These are phyloP conservation scores for Fragaria ananassa DNA, from an alignment of 306 rosid genomes.

Conservation along the genomic window DNA sequence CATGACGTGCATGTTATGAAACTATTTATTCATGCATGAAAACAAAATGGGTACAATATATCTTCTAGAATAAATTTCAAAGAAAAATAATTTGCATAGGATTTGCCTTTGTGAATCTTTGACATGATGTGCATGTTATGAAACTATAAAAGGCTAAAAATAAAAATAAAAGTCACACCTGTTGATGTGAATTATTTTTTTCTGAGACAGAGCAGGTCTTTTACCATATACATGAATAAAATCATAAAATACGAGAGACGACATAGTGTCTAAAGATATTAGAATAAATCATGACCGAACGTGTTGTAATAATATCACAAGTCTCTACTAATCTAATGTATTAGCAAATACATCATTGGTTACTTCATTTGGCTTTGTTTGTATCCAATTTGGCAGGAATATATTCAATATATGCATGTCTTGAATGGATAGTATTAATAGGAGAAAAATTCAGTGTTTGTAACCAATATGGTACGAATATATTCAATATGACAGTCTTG, in stretches of 20 bases:
- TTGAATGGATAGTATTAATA: background rate
- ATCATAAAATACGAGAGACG: too few species aligned
- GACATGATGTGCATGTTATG: background rate
- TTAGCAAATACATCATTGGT: too few species aligned
- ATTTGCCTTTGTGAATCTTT: background rate
- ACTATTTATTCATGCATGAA: background rate
- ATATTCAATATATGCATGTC: too few species aligned
- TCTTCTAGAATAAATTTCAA: background rate
- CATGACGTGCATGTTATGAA: background rate
- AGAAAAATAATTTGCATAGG: background rate
- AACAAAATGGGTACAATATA: background rate
- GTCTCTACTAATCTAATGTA: too few species aligned
- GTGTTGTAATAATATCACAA: too few species aligned
- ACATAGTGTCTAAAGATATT: too few species aligned
- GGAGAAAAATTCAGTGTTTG: too few species aligned
- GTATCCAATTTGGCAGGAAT: too few species aligned
- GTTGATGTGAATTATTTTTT: too few species aligned
- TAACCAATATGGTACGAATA: background rate
- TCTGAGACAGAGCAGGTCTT: rapidly evolving
- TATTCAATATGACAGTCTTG: background rate
- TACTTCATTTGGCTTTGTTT: too few species aligned
- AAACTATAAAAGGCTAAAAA: background rate
- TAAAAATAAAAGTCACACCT: background rate
- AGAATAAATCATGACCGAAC: too few species aligned
- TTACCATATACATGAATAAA: too few species aligned